A percentile compares a stretch with the other conserved stretches of the same genome.
These are phyloP conservation scores for Ascocoryne sarcoides DNA, from an alignment of 2,329 filamentous ascomycete genomes.

Conservation along the genomic window DNA sequence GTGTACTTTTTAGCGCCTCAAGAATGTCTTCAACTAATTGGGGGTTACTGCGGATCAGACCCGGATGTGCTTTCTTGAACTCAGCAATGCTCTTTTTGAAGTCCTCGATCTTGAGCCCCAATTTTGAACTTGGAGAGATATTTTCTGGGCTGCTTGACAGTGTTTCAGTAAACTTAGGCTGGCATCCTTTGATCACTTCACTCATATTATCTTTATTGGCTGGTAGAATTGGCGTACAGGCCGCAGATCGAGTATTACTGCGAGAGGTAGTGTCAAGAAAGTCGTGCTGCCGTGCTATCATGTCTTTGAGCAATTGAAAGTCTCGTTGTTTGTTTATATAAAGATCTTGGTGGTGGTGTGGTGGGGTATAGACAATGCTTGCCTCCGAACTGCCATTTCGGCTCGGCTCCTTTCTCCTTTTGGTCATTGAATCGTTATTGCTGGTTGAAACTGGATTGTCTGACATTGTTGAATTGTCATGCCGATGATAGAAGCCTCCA, in stretches of 20 bases:
- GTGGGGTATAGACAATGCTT: background rate
- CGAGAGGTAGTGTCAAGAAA: background rate
- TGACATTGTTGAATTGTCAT: background rate
- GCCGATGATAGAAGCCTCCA: background rate
- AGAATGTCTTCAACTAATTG: conserved; percentile 14
- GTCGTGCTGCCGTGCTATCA: background rate
- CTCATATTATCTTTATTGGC: background rate
- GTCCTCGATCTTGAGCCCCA: conserved; percentile 6
- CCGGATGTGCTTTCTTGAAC: conserved; percentile 11
- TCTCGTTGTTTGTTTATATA: background rate
- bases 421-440: background rate
- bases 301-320: background rate
- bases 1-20: conserved; percentile 13
- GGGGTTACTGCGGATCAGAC: conserved; percentile 15
- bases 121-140: background rate
- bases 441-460: too few relatives aligned
- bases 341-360: background rate
- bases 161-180: background rate
- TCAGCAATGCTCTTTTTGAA: conserved; percentile 6
- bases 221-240: too few relatives aligned
- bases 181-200: background rate
- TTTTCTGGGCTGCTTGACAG: background rate
- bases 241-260: background rate
- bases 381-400: background rate
- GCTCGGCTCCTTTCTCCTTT: background rate